phyloP scores from a whole-genome alignment of 148 eudicot species.

The Persicaria tinctoria region DNA sequence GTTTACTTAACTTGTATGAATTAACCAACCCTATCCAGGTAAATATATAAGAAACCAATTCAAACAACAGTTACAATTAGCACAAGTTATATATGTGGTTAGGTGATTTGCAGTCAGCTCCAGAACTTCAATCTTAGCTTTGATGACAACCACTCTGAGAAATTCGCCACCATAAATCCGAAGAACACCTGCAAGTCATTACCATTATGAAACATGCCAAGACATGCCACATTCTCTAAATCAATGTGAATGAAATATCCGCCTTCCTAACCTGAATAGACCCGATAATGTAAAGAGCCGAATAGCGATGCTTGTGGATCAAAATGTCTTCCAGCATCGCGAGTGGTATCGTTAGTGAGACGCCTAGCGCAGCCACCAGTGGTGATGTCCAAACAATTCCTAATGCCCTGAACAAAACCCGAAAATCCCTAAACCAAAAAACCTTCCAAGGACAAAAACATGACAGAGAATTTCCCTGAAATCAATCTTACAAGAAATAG shows the following conservation, averaged over 20 bases:
- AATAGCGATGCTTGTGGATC: constrained; percentile 21
- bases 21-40: constrained; percentile 6
- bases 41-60: background rate
- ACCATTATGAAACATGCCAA: background rate
- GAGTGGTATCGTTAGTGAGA: constrained; percentile 26
- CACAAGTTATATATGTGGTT: constrained; percentile 1
- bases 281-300: constrained; percentile 20
- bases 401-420: constrained; percentile 17
- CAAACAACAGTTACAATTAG: background rate
- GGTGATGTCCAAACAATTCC: constrained; percentile 31
- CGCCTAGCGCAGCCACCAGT: constrained; percentile 25
- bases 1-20: background rate
- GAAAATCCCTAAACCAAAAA: background rate
- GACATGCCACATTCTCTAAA: background rate
- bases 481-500: constrained; percentile 19
- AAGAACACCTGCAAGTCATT: constrained; percentile 24
- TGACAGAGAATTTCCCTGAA: background rate
- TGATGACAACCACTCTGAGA: constrained; percentile 28
- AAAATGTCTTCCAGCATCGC: constrained; percentile 26
- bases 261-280: constrained; percentile 15
- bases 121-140: constrained; percentile 20
- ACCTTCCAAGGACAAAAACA: background rate
- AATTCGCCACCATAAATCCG: constrained; percentile 27
- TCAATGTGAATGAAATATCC: background rate
- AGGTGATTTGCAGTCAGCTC: constrained; percentile 11